These are phyloP conservation scores for Diaporthe eres DNA, from an alignment of 2,329 filamentous ascomycete genomes.

Conservation along the genomic window DNA sequence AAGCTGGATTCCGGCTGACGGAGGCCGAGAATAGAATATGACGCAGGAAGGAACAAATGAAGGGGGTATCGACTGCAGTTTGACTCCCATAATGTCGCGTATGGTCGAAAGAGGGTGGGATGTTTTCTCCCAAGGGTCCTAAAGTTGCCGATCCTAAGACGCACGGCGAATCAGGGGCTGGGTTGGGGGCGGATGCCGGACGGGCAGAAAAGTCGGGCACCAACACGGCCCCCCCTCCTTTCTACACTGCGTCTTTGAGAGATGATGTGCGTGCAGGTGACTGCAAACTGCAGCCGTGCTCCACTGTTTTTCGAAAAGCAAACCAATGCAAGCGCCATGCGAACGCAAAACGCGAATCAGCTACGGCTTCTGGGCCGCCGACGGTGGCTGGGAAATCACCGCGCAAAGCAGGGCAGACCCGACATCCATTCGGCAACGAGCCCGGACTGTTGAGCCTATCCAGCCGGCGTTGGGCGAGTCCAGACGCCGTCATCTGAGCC, in stretches of 20 bases:
- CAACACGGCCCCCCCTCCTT: slow-evolving; percentile 21
- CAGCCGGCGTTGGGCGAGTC: slow-evolving; percentile 11
- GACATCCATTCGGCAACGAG: slow-evolving; percentile 9
- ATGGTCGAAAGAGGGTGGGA: slow-evolving; percentile 2
- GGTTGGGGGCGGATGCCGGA: slow-evolving; percentile 26
- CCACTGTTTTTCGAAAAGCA: slow-evolving; percentile 20
- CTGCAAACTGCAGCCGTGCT: slow-evolving; percentile 25
- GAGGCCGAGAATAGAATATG: not conserved
- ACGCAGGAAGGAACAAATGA: not conserved
- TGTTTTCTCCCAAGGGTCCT: slow-evolving; percentile 24
- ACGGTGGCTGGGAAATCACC: slow-evolving; percentile 23
- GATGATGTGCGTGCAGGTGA: slow-evolving; percentile 30
- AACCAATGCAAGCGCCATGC: slow-evolving; percentile 8
- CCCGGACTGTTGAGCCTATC: slow-evolving; percentile 11
- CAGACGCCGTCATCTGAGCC: slow-evolving; percentile 17
- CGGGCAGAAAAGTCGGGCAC: slow-evolving; percentile 35
- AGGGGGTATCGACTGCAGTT: not conserved
- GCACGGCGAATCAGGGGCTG: slow-evolving; percentile 18
- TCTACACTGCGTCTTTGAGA: not conserved
- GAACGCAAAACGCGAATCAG: slow-evolving; percentile 27
- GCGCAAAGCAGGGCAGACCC: slow-evolving; percentile 33
- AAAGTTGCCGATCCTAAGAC: slow-evolving; percentile 3
- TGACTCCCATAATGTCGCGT: slow-evolving; percentile 5
- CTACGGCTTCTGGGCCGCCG: not conserved
- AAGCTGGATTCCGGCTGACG: not conserved